Evolutionary conservation across 305 asterid species (phyloP), one percentile per base, ranked within the genome.

Genomic region (Fraxinus paxiana): DNA sequence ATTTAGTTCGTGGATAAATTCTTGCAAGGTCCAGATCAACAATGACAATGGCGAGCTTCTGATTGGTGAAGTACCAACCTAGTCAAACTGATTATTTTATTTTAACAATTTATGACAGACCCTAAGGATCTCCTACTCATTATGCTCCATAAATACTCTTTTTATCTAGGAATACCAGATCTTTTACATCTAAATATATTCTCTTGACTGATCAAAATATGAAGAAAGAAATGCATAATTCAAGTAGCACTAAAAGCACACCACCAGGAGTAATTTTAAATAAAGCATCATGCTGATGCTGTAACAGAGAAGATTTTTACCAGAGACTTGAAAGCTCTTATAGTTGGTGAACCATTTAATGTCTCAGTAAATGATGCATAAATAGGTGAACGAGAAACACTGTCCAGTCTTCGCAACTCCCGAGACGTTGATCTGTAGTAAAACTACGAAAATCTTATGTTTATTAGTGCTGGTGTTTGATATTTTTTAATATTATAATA

Each of bases 351-450:
- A 77, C 99, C 99, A 86, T 92, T 97, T 78, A 96, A 84, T 76
- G 95, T 94, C 90, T 96, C 99, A 5, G 98, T 89, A 87, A 96
- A 96, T 71, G 98, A 96, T 78, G 99, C 90, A 87, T 94, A 96
- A 71, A 96, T 92, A 76, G 99, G 99, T 2, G 99, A 96, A 51
- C 97, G 97, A 80, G 99, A 94, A 84, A 94, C 94, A 85, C 99
- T 94, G 83, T 96, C 99, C 81, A 96, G 92, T 78, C 99, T 92
- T 81, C 99, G 91, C 87, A 96, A 73, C 87, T 96, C 99, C 59
- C 99, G 88, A 20, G 99, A 96, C 38, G 99, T 94, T 85, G 98
- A 91, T 89, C 99, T 92, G 89, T 96, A 96, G 87, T 94, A 96
- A 65, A 93, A 89, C 99, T 96, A 54, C 37, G 2, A 78, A 90